Conservation (phyloP, 208 protist species). For the Trypanosoma rangeli region DNA sequence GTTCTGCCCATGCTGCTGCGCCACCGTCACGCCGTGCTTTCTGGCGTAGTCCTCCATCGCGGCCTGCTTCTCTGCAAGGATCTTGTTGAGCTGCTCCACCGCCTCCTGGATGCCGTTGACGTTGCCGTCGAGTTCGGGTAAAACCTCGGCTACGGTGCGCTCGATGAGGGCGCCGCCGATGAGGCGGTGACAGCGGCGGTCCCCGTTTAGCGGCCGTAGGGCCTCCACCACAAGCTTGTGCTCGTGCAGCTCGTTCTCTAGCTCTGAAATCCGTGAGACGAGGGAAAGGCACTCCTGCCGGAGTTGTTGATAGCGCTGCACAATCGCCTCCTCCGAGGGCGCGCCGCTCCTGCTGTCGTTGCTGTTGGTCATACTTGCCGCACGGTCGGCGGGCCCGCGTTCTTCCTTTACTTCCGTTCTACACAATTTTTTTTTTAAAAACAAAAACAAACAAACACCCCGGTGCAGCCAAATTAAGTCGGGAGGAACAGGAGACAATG, state of each 20-base stretch:
- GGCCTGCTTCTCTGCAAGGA: constrained; percentile 74
- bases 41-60: constrained; percentile 88
- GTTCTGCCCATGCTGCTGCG: constrained; percentile 20
- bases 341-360: neutral
- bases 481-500: neutral
- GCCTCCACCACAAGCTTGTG: constrained; percentile 90
- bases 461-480: neutral
- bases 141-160: constrained; percentile 93
- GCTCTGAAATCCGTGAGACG: constrained; percentile 84
- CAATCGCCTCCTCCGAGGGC: constrained; percentile 75
- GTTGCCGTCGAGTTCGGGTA: constrained; percentile 94
- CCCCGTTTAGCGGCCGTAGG: constrained; percentile 79
- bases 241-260: constrained; percentile 89
- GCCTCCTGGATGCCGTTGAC: constrained; percentile 70
- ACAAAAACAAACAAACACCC: constrained; percentile 14
- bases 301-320: constrained; percentile 82
- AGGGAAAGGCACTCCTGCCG: constrained; percentile 86
- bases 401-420: neutral
- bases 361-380: constrained; percentile 4
- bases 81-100: constrained; percentile 74
- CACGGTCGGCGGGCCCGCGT: neutral
- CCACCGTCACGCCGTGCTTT: constrained; percentile 58
- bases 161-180: constrained; percentile 95
- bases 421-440: neutral
- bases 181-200: constrained; percentile 94